Evolutionary conservation across 345 rosid genomes (phyloP).

Genomic region (Acer negundo): DNA sequence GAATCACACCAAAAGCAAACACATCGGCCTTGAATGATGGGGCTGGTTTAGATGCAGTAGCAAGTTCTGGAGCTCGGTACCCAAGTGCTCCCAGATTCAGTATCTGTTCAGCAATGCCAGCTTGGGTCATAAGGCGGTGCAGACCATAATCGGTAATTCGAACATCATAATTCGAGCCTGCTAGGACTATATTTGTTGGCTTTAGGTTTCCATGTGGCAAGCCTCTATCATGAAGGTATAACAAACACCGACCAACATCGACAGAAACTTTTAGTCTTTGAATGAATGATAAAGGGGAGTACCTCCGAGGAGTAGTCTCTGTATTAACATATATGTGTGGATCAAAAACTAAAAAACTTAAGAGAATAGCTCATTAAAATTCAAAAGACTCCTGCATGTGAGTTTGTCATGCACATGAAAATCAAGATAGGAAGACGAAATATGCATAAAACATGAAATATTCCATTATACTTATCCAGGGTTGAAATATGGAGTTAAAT

Average conservation of each 20-base stretch:
- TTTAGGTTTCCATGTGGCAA: constrained; percentile 86
- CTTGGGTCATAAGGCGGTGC: constrained; percentile 80
- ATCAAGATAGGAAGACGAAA: neutral
- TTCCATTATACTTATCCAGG: neutral
- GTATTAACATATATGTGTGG: constrained; percentile 27
- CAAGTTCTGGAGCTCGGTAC: constrained; percentile 85
- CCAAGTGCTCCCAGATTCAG: constrained; percentile 92
- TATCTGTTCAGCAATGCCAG: constrained; percentile 87
- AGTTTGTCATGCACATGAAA: constrained; percentile 6
- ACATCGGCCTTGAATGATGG: constrained; percentile 83
- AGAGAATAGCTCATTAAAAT: neutral
- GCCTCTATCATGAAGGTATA: constrained; percentile 82
- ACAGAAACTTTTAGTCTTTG: constrained; percentile 81
- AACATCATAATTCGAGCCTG: constrained; percentile 48
- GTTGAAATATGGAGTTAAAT: neutral
- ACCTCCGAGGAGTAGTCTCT: constrained; percentile 93
- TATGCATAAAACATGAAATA: neutral
- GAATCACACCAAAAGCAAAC: constrained; percentile 82
- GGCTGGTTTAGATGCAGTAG: constrained; percentile 60
- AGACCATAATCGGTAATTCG: constrained; percentile 77
- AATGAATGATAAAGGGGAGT: constrained; percentile 69
- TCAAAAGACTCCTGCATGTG: constrained; percentile 5
- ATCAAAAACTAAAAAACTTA: neutral
- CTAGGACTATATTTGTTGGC: constrained; percentile 78
- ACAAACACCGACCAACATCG: constrained; percentile 73